These are phyloP conservation scores for Camillea tinctor DNA, from an alignment of 2,329 filamentous ascomycete genomes.

Conservation along the genomic window DNA sequence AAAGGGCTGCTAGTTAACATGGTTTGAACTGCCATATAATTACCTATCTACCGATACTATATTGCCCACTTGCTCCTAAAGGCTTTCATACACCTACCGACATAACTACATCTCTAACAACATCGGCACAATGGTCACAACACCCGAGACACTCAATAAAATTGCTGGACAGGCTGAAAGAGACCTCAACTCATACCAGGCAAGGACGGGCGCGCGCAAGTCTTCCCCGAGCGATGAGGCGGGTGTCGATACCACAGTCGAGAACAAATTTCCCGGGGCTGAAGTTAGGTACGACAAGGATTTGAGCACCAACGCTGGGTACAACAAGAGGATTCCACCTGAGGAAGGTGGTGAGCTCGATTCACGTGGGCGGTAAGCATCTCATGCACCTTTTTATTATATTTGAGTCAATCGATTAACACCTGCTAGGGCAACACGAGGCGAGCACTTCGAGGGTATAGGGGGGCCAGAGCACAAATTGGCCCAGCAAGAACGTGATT, in stretches of 20 bases:
- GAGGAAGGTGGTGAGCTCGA: conserved; percentile 46
- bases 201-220: conserved; percentile 45
- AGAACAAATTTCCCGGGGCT: conserved; percentile 44
- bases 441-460: conserved; percentile 42
- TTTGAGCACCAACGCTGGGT: conserved; percentile 44
- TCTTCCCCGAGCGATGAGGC: conserved; percentile 39
- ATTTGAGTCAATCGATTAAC: conserved; percentile 11
- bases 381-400: not conserved
- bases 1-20: no score
- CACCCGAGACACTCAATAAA: conserved; percentile 37
- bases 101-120: no score
- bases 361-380: conserved; percentile 42
- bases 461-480: conserved; percentile 45
- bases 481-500: conserved; percentile 25
- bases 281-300: conserved; percentile 42
- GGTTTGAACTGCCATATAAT: no score
- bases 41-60: not conserved
- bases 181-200: conserved; percentile 47
- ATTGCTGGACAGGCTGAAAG: conserved; percentile 46
- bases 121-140: conserved; percentile 33
- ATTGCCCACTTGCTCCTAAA: not conserved
- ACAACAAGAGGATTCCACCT: conserved; percentile 45
- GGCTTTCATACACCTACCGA: not conserved
- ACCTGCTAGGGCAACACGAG: conserved; percentile 40
- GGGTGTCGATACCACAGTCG: conserved; percentile 41